Percentiles rank a stretch among this genome's conserved stretches.
Evolutionary conservation across 352 stramenopile genomes (phyloP).

Genomic region (Blastocystis sp.): DNA sequence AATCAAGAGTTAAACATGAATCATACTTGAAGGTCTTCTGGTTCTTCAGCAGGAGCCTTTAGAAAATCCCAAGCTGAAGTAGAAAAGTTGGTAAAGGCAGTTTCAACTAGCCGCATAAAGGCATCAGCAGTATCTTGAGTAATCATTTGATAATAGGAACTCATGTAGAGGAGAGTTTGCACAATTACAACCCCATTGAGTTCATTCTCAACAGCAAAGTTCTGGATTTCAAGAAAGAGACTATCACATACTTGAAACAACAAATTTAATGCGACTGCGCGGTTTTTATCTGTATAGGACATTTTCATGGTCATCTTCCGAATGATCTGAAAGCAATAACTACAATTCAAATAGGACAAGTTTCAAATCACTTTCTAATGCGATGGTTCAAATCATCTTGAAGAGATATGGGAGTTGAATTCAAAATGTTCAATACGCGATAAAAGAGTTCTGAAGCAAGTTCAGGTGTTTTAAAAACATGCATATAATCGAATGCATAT

Average conservation of each 20-base stretch:
- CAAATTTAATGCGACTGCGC: not conserved
- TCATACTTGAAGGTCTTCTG: not conserved
- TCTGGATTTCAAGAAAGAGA: not conserved
- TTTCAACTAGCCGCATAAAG: constrained; percentile 6
- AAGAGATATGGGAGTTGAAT: not conserved
- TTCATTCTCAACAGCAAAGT: constrained; percentile 27
- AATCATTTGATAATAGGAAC: not conserved
- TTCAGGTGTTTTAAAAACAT: constrained; percentile 25
- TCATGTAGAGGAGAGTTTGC: not conserved
- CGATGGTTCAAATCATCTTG: constrained; percentile 41
- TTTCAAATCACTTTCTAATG: constrained; percentile 9
- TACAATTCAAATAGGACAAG: not conserved
- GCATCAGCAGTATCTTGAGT: not conserved
- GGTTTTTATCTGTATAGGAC: not conserved
- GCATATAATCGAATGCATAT: constrained; percentile 55
- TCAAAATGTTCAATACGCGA: constrained; percentile 11
- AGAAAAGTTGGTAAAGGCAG: not conserved
- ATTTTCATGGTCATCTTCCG: constrained; percentile 40
- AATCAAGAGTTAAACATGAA: not conserved
- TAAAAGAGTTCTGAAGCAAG: constrained; percentile 21
- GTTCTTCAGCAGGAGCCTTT: not conserved
- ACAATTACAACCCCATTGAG: constrained; percentile 39
- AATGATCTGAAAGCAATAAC: constrained; percentile 41
- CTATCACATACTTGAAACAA: not conserved
- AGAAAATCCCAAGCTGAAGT: not conserved